phyloP scores from a whole-genome alignment of 2,329 filamentous ascomycete genomes.

The Penicillium janthinellum region DNA sequence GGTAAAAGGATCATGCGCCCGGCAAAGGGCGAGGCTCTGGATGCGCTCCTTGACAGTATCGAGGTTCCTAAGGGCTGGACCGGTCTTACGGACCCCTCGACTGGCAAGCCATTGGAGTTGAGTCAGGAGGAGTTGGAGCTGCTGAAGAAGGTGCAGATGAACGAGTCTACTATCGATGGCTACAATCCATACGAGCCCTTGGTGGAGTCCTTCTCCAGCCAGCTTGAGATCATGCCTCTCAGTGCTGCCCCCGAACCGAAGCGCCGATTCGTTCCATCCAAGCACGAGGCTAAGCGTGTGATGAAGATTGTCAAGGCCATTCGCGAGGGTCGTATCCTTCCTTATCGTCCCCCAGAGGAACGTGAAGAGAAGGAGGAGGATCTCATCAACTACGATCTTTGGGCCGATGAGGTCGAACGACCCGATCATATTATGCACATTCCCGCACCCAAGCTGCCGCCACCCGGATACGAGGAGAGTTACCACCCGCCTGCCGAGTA shows the following conservation, averaged over 20 bases:
- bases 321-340: conserved; percentile 87
- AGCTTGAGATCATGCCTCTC: conserved; percentile 89
- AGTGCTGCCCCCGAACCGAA: conserved; percentile 96
- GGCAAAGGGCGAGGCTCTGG: conserved; percentile 87
- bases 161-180: conserved; percentile 81
- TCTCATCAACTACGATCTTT: conserved; percentile 80
- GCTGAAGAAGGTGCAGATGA: conserved; percentile 82
- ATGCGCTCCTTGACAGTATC: conserved; percentile 92
- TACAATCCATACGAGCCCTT: conserved; percentile 94
- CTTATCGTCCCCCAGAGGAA: conserved; percentile 77
- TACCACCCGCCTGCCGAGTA: conserved; percentile 97
- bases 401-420: conserved; percentile 85
- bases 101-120: conserved; percentile 87
- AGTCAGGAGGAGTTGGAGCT: conserved; percentile 87
- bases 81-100: conserved; percentile 88
- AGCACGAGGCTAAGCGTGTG: conserved; percentile 92
- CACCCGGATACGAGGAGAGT: conserved; percentile 91
- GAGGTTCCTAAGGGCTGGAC: conserved; percentile 98
- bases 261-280: conserved; percentile 90
- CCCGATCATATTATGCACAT: conserved; percentile 91
- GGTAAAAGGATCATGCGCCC: conserved; percentile 97
- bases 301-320: conserved; percentile 98
- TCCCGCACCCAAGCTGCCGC: conserved; percentile 87
- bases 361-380: conserved; percentile 73
- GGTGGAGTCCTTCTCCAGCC: conserved; percentile 90